phyloP scores from a whole-genome alignment of 805 yeast species.

The Zygoascus tannicola region DNA sequence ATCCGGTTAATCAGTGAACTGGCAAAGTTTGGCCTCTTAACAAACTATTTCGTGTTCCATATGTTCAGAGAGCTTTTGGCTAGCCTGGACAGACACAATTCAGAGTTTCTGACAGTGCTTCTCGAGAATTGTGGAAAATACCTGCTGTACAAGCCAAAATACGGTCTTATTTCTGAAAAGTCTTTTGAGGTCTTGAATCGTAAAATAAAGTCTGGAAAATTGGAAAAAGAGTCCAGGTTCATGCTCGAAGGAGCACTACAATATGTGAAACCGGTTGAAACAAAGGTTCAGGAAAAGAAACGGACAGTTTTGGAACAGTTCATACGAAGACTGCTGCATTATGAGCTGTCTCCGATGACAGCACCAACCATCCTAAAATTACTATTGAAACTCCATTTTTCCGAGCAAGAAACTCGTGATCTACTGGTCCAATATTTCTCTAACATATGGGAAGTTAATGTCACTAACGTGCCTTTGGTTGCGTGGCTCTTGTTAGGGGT shows the following conservation, averaged over 20 bases:
- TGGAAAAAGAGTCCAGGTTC: conserved; percentile 47
- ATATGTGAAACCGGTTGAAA: conserved; percentile 27
- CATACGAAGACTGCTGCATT: conserved; percentile 41
- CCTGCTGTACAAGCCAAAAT: conserved; percentile 48
- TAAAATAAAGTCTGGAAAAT: conserved; percentile 39
- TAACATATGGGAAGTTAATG: conserved; percentile 52
- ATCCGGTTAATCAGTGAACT: conserved; percentile 63
- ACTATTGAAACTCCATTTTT: conserved; percentile 40
- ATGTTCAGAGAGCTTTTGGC: conserved; percentile 54
- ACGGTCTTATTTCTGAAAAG: conserved; percentile 48
- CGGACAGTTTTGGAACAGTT: conserved; percentile 30
- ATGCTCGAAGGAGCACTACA: conserved; percentile 42
- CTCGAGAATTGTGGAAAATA: conserved; percentile 68
- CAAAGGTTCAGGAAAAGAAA: conserved; percentile 18
- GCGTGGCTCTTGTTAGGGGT: conserved; percentile 39
- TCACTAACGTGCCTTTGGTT: conserved; percentile 43
- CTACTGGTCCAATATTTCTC: conserved; percentile 39
- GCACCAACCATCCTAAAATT: conserved; percentile 30
- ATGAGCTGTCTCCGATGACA: conserved; percentile 38
- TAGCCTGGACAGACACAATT: conserved; percentile 44
- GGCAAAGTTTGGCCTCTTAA: conserved; percentile 65
- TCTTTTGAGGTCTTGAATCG: conserved; percentile 49
- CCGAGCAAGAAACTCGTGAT: conserved; percentile 28
- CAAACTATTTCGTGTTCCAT: conserved; percentile 63
- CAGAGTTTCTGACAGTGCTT: conserved; percentile 59